phyloP scores from a whole-genome alignment of 1,284 basidiomycete species.

The Tetrapyrgos nigripes region DNA sequence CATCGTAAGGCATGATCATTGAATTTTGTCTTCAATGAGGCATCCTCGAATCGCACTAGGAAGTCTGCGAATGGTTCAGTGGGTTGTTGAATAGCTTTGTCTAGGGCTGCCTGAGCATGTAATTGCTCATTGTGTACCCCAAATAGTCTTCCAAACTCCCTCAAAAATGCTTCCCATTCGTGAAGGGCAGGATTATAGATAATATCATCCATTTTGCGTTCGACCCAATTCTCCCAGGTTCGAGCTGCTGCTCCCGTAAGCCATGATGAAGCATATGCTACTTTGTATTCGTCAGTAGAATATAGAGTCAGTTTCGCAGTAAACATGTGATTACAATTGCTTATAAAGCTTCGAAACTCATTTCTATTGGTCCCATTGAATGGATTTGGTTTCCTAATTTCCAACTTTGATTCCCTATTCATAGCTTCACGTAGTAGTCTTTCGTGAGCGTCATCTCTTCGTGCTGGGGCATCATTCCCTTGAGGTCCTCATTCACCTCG shows the following conservation, averaged over 20 bases:
- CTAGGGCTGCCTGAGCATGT: slow-evolving; percentile 1
- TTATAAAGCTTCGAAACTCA: background rate
- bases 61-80: slow-evolving; percentile 1
- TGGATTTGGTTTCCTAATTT: background rate
- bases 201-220: background rate
- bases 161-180: background rate
- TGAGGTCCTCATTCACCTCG: too few species aligned
- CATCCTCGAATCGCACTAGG: slow-evolving; percentile 10
- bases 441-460: too few species aligned
- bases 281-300: background rate
- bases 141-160: background rate
- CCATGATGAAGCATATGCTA: slow-evolving; percentile 1
- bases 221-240: background rate
- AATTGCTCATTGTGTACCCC: slow-evolving; percentile 4
- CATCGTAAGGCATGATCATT: background rate
- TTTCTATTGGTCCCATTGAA: slow-evolving; percentile 1
- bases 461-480: too few species aligned
- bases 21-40: background rate
- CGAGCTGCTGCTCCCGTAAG: slow-evolving; percentile 1
- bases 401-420: slow-evolving; percentile 1
- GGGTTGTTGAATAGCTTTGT: background rate
- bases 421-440: background rate
- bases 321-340: background rate
- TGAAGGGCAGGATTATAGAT: background rate
- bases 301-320: slow-evolving; percentile 1